A percentile compares a stretch with the other conserved stretches of the same genome.
These are phyloP conservation scores for Ophiocordyceps australis DNA, from an alignment of 2,329 filamentous ascomycete genomes.

Conservation along the genomic window DNA sequence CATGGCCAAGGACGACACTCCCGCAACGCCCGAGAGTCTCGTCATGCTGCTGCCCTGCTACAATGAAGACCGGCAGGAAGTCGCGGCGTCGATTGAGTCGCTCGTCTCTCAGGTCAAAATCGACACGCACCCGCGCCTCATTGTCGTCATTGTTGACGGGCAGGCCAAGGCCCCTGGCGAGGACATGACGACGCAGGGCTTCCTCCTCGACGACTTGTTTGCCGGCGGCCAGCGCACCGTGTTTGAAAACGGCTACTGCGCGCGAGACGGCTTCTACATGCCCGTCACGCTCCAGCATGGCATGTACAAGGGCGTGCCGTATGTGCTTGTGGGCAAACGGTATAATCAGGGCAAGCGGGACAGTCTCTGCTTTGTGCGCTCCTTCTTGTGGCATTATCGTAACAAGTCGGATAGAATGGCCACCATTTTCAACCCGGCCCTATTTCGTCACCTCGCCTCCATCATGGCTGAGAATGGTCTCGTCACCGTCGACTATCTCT, in stretches of 20 bases:
- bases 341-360: slow-evolving; percentile 31
- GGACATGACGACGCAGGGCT: slow-evolving; percentile 26
- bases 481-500: slow-evolving; percentile 20
- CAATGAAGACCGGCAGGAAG: slow-evolving; percentile 25
- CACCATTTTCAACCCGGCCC: slow-evolving; percentile 25
- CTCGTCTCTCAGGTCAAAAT: slow-evolving; percentile 23
- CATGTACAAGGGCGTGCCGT: slow-evolving; percentile 24
- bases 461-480: slow-evolving; percentile 18
- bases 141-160: slow-evolving; percentile 29
- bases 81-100: slow-evolving; percentile 24
- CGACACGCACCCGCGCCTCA: slow-evolving; percentile 19
- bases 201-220: slow-evolving; percentile 26
- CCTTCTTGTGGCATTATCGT: slow-evolving; percentile 28
- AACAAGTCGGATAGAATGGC: slow-evolving; percentile 18
- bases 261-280: slow-evolving; percentile 26
- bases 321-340: slow-evolving; percentile 26
- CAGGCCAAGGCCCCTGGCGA: slow-evolving; percentile 25
- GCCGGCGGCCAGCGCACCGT: slow-evolving; percentile 12
- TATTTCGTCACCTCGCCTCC: slow-evolving; percentile 21
- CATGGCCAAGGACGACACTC: slow-evolving; percentile 12
- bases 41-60: slow-evolving; percentile 28
- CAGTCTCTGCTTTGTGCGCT: slow-evolving; percentile 27
- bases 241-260: slow-evolving; percentile 24
- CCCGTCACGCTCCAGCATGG: slow-evolving; percentile 23
- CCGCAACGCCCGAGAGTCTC: slow-evolving; percentile 21